phyloP scores from a whole-genome alignment of 257 asterid species.

The Fraxinus americana region DNA sequence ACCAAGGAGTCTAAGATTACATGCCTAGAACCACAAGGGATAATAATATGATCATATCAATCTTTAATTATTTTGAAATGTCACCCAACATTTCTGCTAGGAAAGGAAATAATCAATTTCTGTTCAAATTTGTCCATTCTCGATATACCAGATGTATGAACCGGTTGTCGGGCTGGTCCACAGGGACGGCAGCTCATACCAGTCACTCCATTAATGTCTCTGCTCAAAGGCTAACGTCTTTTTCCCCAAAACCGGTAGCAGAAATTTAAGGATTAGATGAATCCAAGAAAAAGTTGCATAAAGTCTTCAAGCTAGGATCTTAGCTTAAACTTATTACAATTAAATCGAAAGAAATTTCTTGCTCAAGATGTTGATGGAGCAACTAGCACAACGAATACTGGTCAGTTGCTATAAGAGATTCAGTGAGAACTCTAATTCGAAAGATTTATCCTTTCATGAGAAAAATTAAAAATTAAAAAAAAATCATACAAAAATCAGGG shows the following conservation, averaged over 20 bases:
- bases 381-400: slow-evolving; percentile 6
- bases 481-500: slow-evolving; percentile 39
- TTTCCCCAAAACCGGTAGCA: slow-evolving; percentile 26
- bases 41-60: too few relatives aligned
- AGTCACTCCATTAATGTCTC: background rate
- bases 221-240: background rate
- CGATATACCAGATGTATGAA: too few relatives aligned
- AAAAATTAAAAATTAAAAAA: background rate
- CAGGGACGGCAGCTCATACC: background rate
- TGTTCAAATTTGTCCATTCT: too few relatives aligned
- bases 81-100: too few relatives aligned
- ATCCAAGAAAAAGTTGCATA: slow-evolving; percentile 10
- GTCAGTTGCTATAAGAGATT: slow-evolving; percentile 6
- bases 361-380: slow-evolving; percentile 22
- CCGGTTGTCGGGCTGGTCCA: background rate
- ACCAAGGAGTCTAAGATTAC: too few relatives aligned
- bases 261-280: slow-evolving; percentile 15
- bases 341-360: slow-evolving; percentile 14
- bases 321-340: slow-evolving; percentile 29
- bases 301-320: slow-evolving; percentile 24
- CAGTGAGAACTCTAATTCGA: background rate
- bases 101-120: too few relatives aligned
- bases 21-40: too few relatives aligned
- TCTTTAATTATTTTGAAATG: too few relatives aligned
- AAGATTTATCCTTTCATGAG: slow-evolving; percentile 23